Evolutionary conservation across 2,329 filamentous ascomycete species (phyloP).

Genomic region (Macrophomina pseudophaseolina): DNA sequence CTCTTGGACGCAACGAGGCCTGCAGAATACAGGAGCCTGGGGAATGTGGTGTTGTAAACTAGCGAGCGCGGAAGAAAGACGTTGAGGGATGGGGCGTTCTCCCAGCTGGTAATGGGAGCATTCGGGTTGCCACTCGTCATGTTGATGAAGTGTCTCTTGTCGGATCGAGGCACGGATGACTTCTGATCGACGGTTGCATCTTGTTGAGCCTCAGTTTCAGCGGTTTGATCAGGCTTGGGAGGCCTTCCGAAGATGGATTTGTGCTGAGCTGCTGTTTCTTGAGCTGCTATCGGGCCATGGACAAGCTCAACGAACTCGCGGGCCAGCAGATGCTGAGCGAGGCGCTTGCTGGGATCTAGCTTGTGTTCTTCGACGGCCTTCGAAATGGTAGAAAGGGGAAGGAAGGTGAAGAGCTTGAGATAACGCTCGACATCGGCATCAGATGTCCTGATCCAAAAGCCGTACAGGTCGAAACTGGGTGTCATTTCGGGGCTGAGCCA

Average conservation of each 20-base stretch:
- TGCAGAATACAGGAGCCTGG: constrained; percentile 63
- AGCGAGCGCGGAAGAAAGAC: constrained; percentile 65
- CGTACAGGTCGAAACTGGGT: constrained; percentile 82
- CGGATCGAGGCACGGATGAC: not conserved
- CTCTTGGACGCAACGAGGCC: constrained; percentile 62
- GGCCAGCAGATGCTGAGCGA: constrained; percentile 83
- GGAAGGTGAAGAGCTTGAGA: constrained; percentile 88
- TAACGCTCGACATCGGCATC: constrained; percentile 83
- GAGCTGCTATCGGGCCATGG: constrained; percentile 71
- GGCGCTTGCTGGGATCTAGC: constrained; percentile 70
- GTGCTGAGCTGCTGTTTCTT: constrained; percentile 64
- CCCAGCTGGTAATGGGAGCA: not conserved
- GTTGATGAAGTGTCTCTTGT: constrained; percentile 36
- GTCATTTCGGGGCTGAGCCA: constrained; percentile 89
- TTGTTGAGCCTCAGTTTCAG: not conserved
- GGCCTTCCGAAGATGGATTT: constrained; percentile 49
- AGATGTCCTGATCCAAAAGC: constrained; percentile 81
- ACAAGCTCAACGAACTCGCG: constrained; percentile 80
- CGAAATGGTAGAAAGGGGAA: constrained; percentile 72
- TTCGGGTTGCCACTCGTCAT: constrained; percentile 39
- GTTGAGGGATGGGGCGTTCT: constrained; percentile 28
- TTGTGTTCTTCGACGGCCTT: constrained; percentile 71
- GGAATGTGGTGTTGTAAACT: constrained; percentile 60
- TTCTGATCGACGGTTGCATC: too few species aligned
- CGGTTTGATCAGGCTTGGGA: not conserved